Percentiles rank a stretch among this genome's conserved stretches.
Conservation (phyloP, 108 stramenopile genomes). For the Nitzschia palea region DNA sequence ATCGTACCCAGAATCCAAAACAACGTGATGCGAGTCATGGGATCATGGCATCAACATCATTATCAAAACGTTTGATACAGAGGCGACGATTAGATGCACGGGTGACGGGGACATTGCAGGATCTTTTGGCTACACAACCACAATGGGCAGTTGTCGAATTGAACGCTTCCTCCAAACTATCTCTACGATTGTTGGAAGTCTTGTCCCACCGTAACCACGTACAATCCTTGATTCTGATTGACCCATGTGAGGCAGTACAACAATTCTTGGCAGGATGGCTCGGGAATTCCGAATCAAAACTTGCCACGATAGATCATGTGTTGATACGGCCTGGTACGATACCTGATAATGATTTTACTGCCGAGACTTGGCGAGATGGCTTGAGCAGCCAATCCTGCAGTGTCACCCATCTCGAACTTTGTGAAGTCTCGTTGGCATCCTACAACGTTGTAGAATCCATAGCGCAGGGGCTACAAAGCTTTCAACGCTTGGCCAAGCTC, state of each 20-base stretch:
- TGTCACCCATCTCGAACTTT: neutral
- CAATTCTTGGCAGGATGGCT: neutral
- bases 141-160: slow-evolving; percentile 9
- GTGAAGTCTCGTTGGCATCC: neutral
- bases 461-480: neutral
- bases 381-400: neutral
- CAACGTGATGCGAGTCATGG: too few species aligned
- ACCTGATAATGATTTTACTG: neutral
- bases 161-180: neutral
- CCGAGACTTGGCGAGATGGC: neutral
- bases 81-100: slow-evolving; percentile 4
- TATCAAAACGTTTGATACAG: too few species aligned
- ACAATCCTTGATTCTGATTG: neutral
- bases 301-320: neutral
- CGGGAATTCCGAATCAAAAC: neutral
- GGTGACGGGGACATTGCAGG: slow-evolving; percentile 15
- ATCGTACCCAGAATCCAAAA: too few species aligned
- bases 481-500: neutral
- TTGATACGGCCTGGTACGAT: neutral
- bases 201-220: neutral
- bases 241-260: neutral
- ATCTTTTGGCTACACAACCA: neutral
- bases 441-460: neutral
- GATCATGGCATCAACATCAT: too few species aligned
- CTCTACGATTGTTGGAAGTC: slow-evolving; percentile 1